A percentile compares a stretch with the other conserved stretches of the same genome.
These are phyloP conservation scores for Aureobasidium sp. DNA, from an alignment of 2,329 filamentous ascomycete genomes.

Conservation along the genomic window DNA sequence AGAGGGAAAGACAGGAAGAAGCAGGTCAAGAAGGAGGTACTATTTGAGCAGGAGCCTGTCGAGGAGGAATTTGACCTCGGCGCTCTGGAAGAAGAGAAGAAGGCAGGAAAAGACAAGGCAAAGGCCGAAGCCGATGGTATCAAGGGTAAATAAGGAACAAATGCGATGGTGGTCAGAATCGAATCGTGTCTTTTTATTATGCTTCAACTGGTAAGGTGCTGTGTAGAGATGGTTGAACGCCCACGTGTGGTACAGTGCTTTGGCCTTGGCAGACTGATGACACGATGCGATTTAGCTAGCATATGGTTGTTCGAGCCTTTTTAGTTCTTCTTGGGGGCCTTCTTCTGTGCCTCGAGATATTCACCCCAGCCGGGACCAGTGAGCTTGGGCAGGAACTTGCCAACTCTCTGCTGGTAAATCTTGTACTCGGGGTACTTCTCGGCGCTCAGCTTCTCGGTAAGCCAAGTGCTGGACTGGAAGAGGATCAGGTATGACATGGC, in stretches of 20 bases:
- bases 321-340: conserved; percentile 11
- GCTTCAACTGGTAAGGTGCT: neutral
- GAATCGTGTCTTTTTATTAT: neutral
- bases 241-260: neutral
- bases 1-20: conserved; percentile 4
- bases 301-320: neutral
- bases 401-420: conserved; percentile 73
- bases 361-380: conserved; percentile 26
- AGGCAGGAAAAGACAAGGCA: neutral
- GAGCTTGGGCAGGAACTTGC: conserved; percentile 65
- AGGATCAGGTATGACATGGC: conserved; percentile 61
- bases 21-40: neutral
- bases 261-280: neutral
- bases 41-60: conserved; percentile 8
- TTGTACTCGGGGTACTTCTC: conserved; percentile 83
- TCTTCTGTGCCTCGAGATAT: conserved; percentile 18
- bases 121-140: neutral
- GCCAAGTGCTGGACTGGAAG: conserved; percentile 80
- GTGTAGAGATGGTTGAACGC: neutral
- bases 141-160: neutral
- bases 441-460: conserved; percentile 74
- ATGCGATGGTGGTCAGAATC: neutral
- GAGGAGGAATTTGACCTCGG: conserved; percentile 15
- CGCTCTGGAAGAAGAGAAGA: conserved; percentile 13
- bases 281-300: neutral